phyloP scores from a whole-genome alignment of 768 basidiomycete species.

The Podaxis rugospora region DNA sequence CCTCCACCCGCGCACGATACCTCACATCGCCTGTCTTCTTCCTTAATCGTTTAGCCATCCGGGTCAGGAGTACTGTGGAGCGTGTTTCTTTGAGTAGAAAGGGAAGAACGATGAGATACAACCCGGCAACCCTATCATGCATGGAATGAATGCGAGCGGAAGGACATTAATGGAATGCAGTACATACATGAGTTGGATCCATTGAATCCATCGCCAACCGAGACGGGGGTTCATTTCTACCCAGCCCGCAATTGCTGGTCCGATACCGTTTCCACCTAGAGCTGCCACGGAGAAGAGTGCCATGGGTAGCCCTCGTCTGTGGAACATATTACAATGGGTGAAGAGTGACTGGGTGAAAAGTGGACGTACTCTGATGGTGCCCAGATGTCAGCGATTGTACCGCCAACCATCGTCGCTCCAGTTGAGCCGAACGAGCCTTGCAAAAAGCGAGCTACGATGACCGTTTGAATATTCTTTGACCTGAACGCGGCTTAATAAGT shows the following conservation, averaged over 20 bases:
- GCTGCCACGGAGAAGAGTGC: constrained; percentile 62
- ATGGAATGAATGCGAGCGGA: no score
- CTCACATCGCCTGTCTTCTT: constrained; percentile 60
- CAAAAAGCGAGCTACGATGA: constrained; percentile 61
- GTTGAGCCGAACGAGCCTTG: constrained; percentile 67
- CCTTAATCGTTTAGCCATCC: constrained; percentile 57
- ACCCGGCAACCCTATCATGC: constrained; percentile 41
- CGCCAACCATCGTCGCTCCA: constrained; percentile 69
- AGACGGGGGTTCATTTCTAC: constrained; percentile 23
- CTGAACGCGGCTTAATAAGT: constrained; percentile 20
- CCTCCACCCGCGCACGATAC: constrained; percentile 64
- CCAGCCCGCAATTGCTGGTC: constrained; percentile 25
- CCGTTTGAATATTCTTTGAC: constrained; percentile 51
- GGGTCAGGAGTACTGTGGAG: constrained; percentile 61
- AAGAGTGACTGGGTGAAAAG: background rate
- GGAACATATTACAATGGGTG: background rate
- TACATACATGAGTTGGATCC: constrained; percentile 25
- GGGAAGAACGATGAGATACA: constrained; percentile 45
- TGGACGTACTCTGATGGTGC: constrained; percentile 46
- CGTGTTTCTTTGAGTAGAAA: constrained; percentile 69
- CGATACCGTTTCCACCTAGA: constrained; percentile 18
- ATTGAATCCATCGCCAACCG: constrained; percentile 28
- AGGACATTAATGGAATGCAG: background rate
- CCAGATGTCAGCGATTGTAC: constrained; percentile 75
- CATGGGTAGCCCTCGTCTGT: constrained; percentile 77